Evolutionary conservation across 257 asterid species (phyloP).

Genomic region (Verbena officinalis): DNA sequence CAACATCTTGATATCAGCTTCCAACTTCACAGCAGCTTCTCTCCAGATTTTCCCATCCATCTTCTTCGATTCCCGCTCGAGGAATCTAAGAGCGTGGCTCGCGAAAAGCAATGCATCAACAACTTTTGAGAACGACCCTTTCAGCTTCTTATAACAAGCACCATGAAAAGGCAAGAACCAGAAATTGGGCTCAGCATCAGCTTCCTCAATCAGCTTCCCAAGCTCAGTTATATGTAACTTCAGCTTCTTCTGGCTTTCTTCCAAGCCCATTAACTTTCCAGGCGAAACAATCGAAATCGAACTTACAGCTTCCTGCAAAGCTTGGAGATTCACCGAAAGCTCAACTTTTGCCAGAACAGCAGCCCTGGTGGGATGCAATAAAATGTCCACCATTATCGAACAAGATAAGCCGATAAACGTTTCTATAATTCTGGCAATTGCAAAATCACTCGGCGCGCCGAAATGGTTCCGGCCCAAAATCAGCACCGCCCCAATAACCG

Average conservation of each 20-base stretch:
- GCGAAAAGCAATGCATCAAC: constrained; percentile 58
- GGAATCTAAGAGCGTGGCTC: constrained; percentile 44
- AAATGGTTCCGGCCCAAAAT: constrained; percentile 73
- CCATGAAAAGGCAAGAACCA: constrained; percentile 81
- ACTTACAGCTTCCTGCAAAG: constrained; percentile 41
- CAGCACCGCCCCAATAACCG: constrained; percentile 72
- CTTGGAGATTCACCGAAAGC: constrained; percentile 45
- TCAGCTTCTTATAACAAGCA: constrained; percentile 52
- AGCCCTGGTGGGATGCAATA: constrained; percentile 84
- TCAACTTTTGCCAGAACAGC: constrained; percentile 64
- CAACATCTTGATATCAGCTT: constrained; percentile 47
- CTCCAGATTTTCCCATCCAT: constrained; percentile 38
- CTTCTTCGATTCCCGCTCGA: constrained; percentile 53
- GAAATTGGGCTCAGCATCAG: constrained; percentile 82
- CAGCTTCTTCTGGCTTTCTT: constrained; percentile 41
- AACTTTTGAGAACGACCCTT: constrained; percentile 57
- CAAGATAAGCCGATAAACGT: constrained; percentile 83
- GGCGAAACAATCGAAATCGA: constrained; percentile 34
- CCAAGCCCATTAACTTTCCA: constrained; percentile 27
- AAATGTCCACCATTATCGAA: constrained; percentile 70
- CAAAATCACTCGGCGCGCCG: constrained; percentile 77
- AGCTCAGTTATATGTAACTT: constrained; percentile 45
- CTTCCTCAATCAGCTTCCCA: constrained; percentile 67
- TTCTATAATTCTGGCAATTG: constrained; percentile 73
- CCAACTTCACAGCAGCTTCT: constrained; percentile 41